A percentile compares a stretch with the other conserved stretches of the same genome.
Conservation (phyloP, 257 asterid genomes). For the Thymus quinquecostatus region DNA sequence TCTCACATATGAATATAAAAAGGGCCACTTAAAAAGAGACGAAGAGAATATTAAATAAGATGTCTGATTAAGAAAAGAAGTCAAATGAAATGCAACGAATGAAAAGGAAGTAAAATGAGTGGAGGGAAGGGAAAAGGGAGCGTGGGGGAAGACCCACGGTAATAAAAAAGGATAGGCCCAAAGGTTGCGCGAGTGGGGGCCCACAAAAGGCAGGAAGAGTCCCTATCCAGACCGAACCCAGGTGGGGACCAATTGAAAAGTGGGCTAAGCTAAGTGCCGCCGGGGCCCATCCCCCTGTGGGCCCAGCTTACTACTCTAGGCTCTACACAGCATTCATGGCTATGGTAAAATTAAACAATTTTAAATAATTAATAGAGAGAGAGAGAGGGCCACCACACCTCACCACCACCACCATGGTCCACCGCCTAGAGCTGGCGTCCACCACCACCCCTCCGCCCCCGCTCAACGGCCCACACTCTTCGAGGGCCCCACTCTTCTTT, state of each 20-base stretch:
- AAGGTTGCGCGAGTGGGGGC: conserved; percentile 21
- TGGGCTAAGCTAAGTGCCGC: conserved; percentile 40
- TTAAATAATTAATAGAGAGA: background rate
- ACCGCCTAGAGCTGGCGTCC: conserved; percentile 50
- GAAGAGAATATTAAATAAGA: background rate
- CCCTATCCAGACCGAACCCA: conserved; percentile 44
- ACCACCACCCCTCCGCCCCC: conserved; percentile 39
- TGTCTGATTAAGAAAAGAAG: no score
- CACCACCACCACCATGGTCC: conserved; percentile 35
- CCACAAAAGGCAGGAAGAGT: conserved; percentile 27
- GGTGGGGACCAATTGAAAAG: conserved; percentile 44
- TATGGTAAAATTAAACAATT: background rate
- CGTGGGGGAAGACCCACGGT: conserved; percentile 16
- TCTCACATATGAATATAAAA: no score
- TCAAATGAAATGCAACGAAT: no score
- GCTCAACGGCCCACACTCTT: background rate
- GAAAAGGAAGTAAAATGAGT: background rate
- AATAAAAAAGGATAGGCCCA: conserved; percentile 22
- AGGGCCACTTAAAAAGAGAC: background rate
- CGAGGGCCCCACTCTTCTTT: conserved; percentile 7
- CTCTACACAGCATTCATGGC: conserved; percentile 34
- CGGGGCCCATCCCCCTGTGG: conserved; percentile 32
- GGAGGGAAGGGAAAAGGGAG: background rate
- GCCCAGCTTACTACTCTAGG: conserved; percentile 27
- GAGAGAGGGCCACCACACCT: conserved; percentile 26